Evolutionary conservation across 768 basidiomycete species (phyloP).

Genomic region (Lactifluus rugatus): DNA sequence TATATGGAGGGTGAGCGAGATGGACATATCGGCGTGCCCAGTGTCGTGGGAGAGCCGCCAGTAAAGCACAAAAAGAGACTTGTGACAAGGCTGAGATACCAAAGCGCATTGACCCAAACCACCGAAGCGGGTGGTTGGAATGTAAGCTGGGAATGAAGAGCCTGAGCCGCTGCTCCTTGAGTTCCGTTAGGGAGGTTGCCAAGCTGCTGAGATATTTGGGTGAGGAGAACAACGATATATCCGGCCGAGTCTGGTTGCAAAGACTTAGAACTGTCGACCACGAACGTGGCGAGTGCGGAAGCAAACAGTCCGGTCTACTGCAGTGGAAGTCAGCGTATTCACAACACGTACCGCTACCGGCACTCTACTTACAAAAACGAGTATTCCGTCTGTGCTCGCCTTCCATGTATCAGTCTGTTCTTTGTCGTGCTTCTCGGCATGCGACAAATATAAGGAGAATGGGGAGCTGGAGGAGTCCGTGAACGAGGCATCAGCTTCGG

Average conservation of each 20-base stretch:
- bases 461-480: conserved; percentile 3
- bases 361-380: conserved; percentile 8
- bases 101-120: conserved; percentile 5
- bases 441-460: conserved; percentile 9
- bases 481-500: background rate
- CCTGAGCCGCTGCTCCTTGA: too few species aligned
- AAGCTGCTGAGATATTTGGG: conserved; percentile 15
- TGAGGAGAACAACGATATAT: conserved; percentile 3
- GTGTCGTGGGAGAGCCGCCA: conserved; percentile 7
- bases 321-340: background rate
- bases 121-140: background rate
- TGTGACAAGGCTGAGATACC: conserved; percentile 10
- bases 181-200: background rate
- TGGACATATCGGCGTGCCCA: conserved; percentile 11
- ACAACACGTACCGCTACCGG: background rate
- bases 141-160: background rate
- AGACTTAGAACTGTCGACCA: conserved; percentile 15
- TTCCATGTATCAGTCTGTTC: background rate
- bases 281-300: conserved; percentile 4
- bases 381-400: conserved; percentile 5
- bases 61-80: conserved; percentile 8
- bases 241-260: conserved; percentile 1
- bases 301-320: conserved; percentile 15
- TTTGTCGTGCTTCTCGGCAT: conserved; percentile 4
- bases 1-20: too few species aligned